Base-by-base conservation (phyloP, 805 yeast genomes). In the Hagleromyces aurorensis region DNA sequence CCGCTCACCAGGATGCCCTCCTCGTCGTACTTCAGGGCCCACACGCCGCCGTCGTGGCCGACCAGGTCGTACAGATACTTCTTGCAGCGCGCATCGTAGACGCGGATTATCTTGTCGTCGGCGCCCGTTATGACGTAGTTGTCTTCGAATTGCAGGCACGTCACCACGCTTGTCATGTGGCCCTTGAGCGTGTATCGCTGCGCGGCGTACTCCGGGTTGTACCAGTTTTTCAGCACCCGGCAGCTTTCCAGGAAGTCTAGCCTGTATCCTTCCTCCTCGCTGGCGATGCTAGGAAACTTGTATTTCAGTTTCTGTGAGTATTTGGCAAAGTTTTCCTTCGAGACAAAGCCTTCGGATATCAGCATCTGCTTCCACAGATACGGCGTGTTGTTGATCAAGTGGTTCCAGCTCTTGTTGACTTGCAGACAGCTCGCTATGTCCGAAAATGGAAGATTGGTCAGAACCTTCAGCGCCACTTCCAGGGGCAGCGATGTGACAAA, bases 1-100 rank as follows among this genome's bases (percentile, higher is more conserved):
- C 97, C 98, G 36, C 93, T 81, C 1, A 89, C 94, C 25, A 91
- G 65, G 3, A 53, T 50, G 7, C 57, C 58, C 6, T 86, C 84
- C 46, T 78, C 75, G 13, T 83, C 86, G 50, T 86, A 87, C 57
- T 89, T 85, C 52, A 91, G 67, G 1, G 98, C 97, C 98, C 98
- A 91, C 4, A 91, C 98, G 21, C 98, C 98, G 25, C 98, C 98
- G 32, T 81, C 94, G 51, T 91, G 98, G 6, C 96, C 96, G 23
- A 68, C 65, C 24, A 91, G 64, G 5, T 75, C 75, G 23, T 69
- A 63, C 6, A 76, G 47, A 29, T 78, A 63, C 23, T 62, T 60
- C 4, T 96, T 96, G 1, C 81, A 73, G 17, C 66, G 62, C 1
- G 96, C 75, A 41, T 79, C 78, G 56, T 83, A 85, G 6, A 91